Conservation (phyloP, 108 stramenopile genomes). For the Asterionellopsis glacialis region DNA sequence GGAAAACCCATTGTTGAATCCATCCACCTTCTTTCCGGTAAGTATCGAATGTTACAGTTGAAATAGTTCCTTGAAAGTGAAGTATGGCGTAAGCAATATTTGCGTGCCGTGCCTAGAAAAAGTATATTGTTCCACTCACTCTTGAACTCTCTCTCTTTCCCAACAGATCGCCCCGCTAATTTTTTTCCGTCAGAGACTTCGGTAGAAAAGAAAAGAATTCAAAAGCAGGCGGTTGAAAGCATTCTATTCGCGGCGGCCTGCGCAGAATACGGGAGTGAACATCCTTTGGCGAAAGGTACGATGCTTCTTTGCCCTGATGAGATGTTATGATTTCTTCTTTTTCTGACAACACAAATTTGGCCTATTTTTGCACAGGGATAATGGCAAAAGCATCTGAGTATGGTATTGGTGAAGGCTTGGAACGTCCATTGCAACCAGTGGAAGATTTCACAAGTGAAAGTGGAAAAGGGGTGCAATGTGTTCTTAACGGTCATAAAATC, state of each 20-base stretch:
- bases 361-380: constrained; percentile 14
- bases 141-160: too few relatives aligned
- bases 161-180: too few relatives aligned
- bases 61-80: neutral
- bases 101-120: too few relatives aligned
- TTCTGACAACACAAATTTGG: neutral
- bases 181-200: too few relatives aligned
- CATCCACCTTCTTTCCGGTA: constrained; percentile 32
- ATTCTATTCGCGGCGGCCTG: constrained; percentile 42
- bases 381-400: constrained; percentile 25
- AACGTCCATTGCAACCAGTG: constrained; percentile 13
- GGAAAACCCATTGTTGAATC: constrained; percentile 31
- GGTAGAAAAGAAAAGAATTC: neutral
- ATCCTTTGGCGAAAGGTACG: constrained; percentile 48
- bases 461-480: constrained; percentile 76
- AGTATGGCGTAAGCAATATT: too few relatives aligned
- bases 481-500: constrained; percentile 42
- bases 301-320: neutral
- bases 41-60: neutral
- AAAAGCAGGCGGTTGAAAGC: constrained; percentile 28
- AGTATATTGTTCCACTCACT: too few relatives aligned
- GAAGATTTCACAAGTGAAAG: constrained; percentile 36
- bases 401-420: constrained; percentile 29
- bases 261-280: constrained; percentile 54
- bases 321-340: neutral